A percentile compares a stretch with the other conserved stretches of the same genome.
phyloP scores from a whole-genome alignment of 1,284 basidiomycete genomes.

The Coniferiporia weirii region DNA sequence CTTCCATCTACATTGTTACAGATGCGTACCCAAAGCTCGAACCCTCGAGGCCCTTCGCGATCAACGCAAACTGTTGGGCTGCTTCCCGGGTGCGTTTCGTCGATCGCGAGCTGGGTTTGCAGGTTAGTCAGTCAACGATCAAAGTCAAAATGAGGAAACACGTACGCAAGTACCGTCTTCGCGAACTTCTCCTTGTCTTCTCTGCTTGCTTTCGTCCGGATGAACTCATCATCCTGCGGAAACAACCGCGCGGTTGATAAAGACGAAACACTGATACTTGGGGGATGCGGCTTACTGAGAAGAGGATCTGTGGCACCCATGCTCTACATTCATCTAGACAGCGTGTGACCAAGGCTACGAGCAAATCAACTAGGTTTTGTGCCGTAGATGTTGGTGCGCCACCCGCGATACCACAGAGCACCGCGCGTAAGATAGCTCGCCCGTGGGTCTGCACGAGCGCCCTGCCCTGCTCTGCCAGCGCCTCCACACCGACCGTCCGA shows the following conservation, averaged over 20 bases:
- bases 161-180: conserved; percentile 66
- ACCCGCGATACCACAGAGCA: conserved; percentile 74
- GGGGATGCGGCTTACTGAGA: conserved; percentile 46
- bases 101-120: conserved; percentile 41
- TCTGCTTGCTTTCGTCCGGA: conserved; percentile 52
- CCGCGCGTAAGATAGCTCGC: conserved; percentile 60
- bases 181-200: conserved; percentile 78
- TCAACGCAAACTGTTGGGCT: conserved; percentile 68
- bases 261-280: not conserved
- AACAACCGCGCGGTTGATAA: not conserved
- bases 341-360: conserved; percentile 59
- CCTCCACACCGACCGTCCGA: conserved; percentile 50
- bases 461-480: conserved; percentile 43
- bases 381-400: conserved; percentile 79
- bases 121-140: not conserved
- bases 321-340: conserved; percentile 46
- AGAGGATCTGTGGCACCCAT: conserved; percentile 73
- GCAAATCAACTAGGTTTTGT: conserved; percentile 76
- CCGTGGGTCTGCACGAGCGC: conserved; percentile 59
- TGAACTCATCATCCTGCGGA: conserved; percentile 50
- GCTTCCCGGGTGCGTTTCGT: conserved; percentile 51
- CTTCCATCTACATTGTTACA: conserved; percentile 27
- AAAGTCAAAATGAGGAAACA: conserved; percentile 6
- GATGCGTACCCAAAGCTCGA: conserved; percentile 69
- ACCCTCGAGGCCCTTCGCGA: conserved; percentile 71